Evolutionary conservation across 1,139 yeast genomes (phyloP), one percentile per base, ranked within the genome.

Genomic region (Scheffersomyces stambukii): DNA sequence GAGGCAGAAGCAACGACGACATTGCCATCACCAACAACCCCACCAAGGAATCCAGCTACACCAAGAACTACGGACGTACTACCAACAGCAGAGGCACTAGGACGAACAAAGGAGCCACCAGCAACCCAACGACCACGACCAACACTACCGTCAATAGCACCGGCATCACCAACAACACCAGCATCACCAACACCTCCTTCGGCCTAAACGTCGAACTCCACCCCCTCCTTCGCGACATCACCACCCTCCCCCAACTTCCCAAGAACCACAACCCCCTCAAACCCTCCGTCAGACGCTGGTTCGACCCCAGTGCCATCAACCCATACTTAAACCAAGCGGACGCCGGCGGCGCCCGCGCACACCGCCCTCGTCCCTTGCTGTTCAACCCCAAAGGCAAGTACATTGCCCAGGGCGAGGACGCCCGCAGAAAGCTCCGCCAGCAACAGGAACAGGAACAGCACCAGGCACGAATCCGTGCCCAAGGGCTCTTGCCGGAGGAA

Each of bases 381-480:
- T 73, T 84, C 43, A 78, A 72, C 43, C 68, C 61, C 13, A 64
- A 64, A 23, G 91, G 93, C 1, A 81, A 78, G 44, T 81, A 64
- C 45, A 65, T 80, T 2, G 70, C 64, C 10, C 57, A 66, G 36
- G 95, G 76, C 0, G 62, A 77, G 5, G 66, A 68, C 37, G 32
- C 72, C 8, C 54, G 91, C 18, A 60, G 60, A 16, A 57, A 60
- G 32, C 41, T 58, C 3, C 51, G 51, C 25, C 38, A 59, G 25
- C 65, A 61, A 24, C 58, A 54, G 32, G 51, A 45, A 25, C 57
- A 54, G 21, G 40, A 37, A 30, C 48, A 43, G 17, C 42, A 46
- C 21, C 39, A 43, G 4, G 50, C 45, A 18, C 47, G 45, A 9
- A 46, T 56, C n/a, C 53, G 46, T 40, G 48, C 45, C 2, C 46